Base-by-base conservation (phyloP, 2,329 filamentous ascomycete genomes). In the Aureobasidium musti region DNA sequence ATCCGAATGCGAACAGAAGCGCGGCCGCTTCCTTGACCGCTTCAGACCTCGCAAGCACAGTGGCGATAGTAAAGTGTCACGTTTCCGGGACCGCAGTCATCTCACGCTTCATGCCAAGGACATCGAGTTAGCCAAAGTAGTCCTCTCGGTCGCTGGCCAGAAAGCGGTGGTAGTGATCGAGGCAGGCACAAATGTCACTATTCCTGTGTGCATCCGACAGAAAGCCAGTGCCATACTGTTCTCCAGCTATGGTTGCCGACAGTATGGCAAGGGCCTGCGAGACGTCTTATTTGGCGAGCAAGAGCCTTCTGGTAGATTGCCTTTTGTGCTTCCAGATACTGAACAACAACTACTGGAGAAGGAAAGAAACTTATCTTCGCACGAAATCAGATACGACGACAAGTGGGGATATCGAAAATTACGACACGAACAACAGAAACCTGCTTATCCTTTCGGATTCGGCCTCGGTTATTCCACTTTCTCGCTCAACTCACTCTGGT, bases 321-420 rank as follows among this genome's bases (percentile, higher is more conserved):
- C 69, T 2, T 71, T 71, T 47, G 68, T 69, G 1, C 68, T 69
- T 0, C 68, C 69, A 3, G 68, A 67, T 7, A 67, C 67, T 11
- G 73, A 75, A 45, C 30, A 59, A 0, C 69, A 74, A 47, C 67
- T 74, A 4, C 71, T 72, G 7, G 67, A 60, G 37, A 73, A 70
- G 23, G 69, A 70, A 14, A 65, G 52, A 4, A 64, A 66, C 21
- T 71, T 73, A 26, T 37, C 49, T 17, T 73, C 73, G 21, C 69
- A 73, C 54, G 69, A 69, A 3, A 73, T 72, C 71, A 50, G 17
- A 39, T 61, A 61, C 21, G 57, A 50, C 30, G 57, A 61, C 30
- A 35, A 61, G 23, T 72, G 68, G 61, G 72, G 73, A 14, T 72
- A 74, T 41, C 65, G 69, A 30, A 56, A 72, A 14, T 67, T 74